Evolutionary conservation across 2,329 filamentous ascomycete species (phyloP), one percentile per base, ranked within the genome.

Genomic region (Fusarium austroafricanum): DNA sequence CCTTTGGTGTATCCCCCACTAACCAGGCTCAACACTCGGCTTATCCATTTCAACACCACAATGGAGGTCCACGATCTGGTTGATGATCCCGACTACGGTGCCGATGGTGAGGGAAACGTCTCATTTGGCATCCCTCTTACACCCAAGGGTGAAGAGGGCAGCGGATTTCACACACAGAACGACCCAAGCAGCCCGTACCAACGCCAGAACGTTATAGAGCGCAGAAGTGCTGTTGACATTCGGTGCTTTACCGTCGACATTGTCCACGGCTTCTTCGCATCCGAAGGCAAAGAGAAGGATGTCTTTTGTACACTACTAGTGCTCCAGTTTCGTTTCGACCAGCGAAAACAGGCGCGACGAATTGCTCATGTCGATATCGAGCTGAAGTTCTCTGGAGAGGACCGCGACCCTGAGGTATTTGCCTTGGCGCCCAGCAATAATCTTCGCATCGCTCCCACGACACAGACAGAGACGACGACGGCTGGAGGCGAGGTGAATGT

Each of bases 121-220:
- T 38, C 45, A 3, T 29, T 53, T 17, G 38, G 50, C 3, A 53
- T 53, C 8, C 18, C 28, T 4, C 45, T 49, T 49, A 20, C 31
- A 0, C 45, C 45, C 1, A 37, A 49, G 26, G 50, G 39, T 7
- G 50, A 53, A 20, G 40, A 70, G 29, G 51, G 57, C 4, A 60
- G 49, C 28, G 55, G 47, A 5, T 70, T 70, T 20, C 64, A 47
- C 20, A 47, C 54, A 14, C 53, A 55, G 20, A 68, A 66, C 28
- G n/a, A 52, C 38, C 43, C 67, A 4, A 10, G 18, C 17, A 38
- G 57, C 8, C 67, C 50, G 5, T 66, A 66, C n/a, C 67, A 70
- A 31, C 49, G 61, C 5, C 40, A 54, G 10, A 57, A 64, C 5
- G 39, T 63, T 18, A 65, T 60, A 4, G 40, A 56, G n/a, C n/a